Percentiles rank a stretch among this genome's conserved stretches.
Evolutionary conservation across 495 filamentous ascomycete species (phyloP).

Genomic region (Penicillium verhagenii): DNA sequence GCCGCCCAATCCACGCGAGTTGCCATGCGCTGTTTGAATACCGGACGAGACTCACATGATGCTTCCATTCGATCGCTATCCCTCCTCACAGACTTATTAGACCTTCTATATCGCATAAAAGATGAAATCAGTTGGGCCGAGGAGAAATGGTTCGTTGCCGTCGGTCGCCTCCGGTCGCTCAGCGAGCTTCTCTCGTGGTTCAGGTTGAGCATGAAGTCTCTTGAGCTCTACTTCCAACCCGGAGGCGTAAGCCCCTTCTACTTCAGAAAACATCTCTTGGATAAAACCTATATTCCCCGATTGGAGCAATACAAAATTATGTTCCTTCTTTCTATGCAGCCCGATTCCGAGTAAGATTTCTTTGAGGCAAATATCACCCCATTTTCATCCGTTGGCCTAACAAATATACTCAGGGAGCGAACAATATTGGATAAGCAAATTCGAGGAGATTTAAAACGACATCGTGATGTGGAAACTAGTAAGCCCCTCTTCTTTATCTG

Average conservation of each 20-base stretch:
- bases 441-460: neutral
- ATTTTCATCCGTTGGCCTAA: neutral
- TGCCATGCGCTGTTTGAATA: neutral
- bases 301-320: slow-evolving; percentile 35
- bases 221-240: slow-evolving; percentile 36
- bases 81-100: slow-evolving; percentile 4
- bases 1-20: neutral
- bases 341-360: slow-evolving; percentile 24
- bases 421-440: neutral
- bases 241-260: slow-evolving; percentile 28
- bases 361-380: neutral
- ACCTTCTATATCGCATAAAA: slow-evolving; percentile 23
- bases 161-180: slow-evolving; percentile 16
- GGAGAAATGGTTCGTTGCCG: slow-evolving; percentile 28
- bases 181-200: slow-evolving; percentile 24
- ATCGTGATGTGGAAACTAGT: neutral
- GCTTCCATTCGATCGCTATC: neutral
- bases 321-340: slow-evolving; percentile 28
- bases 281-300: slow-evolving; percentile 24
- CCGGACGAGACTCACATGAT: neutral
- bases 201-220: slow-evolving; percentile 21
- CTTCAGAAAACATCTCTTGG: slow-evolving; percentile 31
- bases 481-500: neutral
- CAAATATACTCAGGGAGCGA: neutral
- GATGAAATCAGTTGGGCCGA: slow-evolving; percentile 27